Conservation (phyloP, 2,329 filamentous ascomycete genomes). For the Alternaria tenuissima region DNA sequence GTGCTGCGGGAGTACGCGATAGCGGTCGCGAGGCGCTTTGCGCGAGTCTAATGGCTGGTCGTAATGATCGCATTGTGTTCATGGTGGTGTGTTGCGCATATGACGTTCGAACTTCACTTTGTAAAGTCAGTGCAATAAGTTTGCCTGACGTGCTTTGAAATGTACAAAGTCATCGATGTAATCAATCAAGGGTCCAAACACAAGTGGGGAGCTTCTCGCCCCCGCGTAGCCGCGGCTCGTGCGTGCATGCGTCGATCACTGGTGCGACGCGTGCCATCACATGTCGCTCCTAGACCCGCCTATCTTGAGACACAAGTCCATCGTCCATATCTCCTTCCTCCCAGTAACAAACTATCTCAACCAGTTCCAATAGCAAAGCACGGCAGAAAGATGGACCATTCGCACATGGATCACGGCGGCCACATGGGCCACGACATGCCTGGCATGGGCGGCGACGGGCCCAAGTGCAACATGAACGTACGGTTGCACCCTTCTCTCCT, state of each 20-base stretch:
- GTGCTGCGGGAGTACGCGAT: constrained; percentile 22
- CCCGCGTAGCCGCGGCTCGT: constrained; percentile 25
- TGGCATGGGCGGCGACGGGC: constrained; percentile 53
- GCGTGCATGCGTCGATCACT: constrained; percentile 26
- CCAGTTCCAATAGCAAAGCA: constrained; percentile 7
- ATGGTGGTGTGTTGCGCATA: constrained; percentile 10
- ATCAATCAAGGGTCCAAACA: constrained; percentile 10
- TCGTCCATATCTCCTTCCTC: constrained; percentile 1
- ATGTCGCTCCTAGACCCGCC: neutral
- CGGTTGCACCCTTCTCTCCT: constrained; percentile 40
- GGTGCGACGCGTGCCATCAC: constrained; percentile 29
- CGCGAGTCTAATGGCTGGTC: constrained; percentile 21
- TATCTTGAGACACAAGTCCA: constrained; percentile 13
- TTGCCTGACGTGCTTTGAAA: neutral
- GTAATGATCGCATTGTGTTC: constrained; percentile 30
- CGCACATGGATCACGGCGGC: constrained; percentile 52
- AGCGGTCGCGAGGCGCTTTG: constrained; percentile 20
- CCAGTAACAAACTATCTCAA: neutral
- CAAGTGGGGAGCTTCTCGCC: constrained; percentile 13
- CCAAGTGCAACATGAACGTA: constrained; percentile 91
- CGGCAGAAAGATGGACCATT: constrained; percentile 44
- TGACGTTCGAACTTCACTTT: neutral
- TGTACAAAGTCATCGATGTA: constrained; percentile 5
- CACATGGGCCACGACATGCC: constrained; percentile 68
- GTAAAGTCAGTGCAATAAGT: neutral